Percentiles rank a stretch among this genome's conserved stretches.
Conservation (phyloP, 2,329 filamentous ascomycete species). For the Teratosphaeria destructans region DNA sequence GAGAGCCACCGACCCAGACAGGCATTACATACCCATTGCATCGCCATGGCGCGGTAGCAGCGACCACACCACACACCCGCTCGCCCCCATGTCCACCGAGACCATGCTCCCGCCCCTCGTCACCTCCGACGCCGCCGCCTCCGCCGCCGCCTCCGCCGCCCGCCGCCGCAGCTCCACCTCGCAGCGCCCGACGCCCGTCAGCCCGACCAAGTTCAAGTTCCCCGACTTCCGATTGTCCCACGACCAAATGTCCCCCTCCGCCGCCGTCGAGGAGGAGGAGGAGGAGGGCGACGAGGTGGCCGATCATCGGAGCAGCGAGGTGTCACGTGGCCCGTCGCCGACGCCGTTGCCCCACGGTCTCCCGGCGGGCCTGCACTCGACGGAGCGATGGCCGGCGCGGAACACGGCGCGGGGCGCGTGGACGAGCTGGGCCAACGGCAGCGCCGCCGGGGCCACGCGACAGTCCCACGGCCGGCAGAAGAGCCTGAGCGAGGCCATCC, state of each 20-base stretch:
- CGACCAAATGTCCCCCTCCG: conserved; percentile 9
- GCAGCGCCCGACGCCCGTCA: neutral
- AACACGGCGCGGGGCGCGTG: conserved; percentile 27
- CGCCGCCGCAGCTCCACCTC: neutral
- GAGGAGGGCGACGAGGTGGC: too few relatives aligned
- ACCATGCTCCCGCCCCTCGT: neutral
- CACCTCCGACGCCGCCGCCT: neutral
- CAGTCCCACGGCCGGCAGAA: conserved; percentile 58
- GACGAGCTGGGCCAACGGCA: conserved; percentile 35
- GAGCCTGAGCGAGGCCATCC: conserved; percentile 81
- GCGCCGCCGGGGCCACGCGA: conserved; percentile 24
- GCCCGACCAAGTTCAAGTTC: conserved; percentile 26
- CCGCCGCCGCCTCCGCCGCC: neutral
- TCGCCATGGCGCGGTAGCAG: conserved; percentile 1
- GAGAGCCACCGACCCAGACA: neutral
- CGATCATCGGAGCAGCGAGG: conserved; percentile 6
- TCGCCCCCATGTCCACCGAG: neutral
- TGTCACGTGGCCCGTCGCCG: conserved; percentile 19
- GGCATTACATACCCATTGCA: too few relatives aligned
- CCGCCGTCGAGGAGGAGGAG: conserved; percentile 7
- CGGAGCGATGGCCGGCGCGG: conserved; percentile 53
- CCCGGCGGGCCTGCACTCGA: conserved; percentile 26
- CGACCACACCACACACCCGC: neutral
- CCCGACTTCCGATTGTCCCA: conserved; percentile 32
- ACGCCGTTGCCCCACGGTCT: conserved; percentile 22